Evolutionary conservation across 257 asterid genomes (phyloP), one percentile per base, ranked within the genome.

Genomic region (Eustoma russellianum): DNA sequence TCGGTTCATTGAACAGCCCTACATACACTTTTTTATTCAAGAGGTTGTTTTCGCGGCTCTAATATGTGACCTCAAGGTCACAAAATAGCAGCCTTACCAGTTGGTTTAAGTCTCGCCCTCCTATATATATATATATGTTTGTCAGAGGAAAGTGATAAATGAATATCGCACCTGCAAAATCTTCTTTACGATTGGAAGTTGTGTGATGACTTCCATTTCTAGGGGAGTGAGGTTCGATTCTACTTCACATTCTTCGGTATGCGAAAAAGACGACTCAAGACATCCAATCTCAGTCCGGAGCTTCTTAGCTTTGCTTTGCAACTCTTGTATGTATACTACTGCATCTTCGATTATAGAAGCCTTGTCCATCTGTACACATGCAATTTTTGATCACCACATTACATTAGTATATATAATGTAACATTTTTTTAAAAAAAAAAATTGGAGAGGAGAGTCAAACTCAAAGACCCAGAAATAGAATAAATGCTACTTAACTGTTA

Each of bases 291-390:
- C 97, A 40, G 70, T 49, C 62, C 73, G 80, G 2, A 88, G 84
- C 72, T 63, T 73, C 66, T 65, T 78, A 0, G 82, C 81, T 59
- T 75, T 80, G 69, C 35, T 67, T 80, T 88, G 93, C 67, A 88
- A 48, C 5, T 73, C 86, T 70, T 82, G 85, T 9, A 88, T 65
- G 40, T 88, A 88, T 17, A 46, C 49, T 56, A 79, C 82, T 0
- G 95, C 91, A 51, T 88, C 97, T 7, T 83, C 97, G 1, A 85
- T 77, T 13, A 88, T 84, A 5, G 96, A 88, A 49, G 94, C 96
- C 67, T 84, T 88, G 43, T 88, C 95, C 95, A 88, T 84, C 95
- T 87, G 76, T 79, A 64, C 18, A 6, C 17, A 15, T 33, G 24
- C 10, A 63, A 24, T 7, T 33, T 7, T 13, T 5, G 9, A 17